Conservation (phyloP, 768 basidiomycete species). For the Tricholomella constricta region DNA sequence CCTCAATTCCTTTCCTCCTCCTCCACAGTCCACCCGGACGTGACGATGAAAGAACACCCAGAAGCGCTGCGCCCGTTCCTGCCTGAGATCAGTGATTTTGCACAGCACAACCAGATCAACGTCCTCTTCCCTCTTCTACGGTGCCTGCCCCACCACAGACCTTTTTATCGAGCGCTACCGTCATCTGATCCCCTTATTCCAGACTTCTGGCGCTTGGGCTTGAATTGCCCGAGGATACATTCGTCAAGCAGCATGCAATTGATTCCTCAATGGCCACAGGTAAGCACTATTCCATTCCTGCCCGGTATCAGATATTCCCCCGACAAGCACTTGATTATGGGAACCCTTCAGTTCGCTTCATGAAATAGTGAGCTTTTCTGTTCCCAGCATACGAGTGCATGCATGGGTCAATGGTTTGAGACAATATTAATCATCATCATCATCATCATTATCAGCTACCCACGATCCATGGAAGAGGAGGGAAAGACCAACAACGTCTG, state of each 20-base stretch:
- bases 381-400: too few relatives aligned
- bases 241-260: constrained; percentile 42
- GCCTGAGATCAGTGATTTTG: constrained; percentile 37
- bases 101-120: constrained; percentile 37
- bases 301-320: neutral
- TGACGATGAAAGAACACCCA: constrained; percentile 36
- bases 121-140: constrained; percentile 38
- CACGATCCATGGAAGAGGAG: constrained; percentile 44
- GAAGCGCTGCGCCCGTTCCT: constrained; percentile 37
- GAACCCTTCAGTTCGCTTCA: constrained; percentile 38
- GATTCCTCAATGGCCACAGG: constrained; percentile 35
- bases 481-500: constrained; percentile 45
- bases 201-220: constrained; percentile 43
- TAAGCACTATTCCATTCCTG: constrained; percentile 12
- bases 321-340: neutral
- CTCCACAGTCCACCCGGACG: constrained; percentile 39
- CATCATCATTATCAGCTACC: constrained; percentile 40
- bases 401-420: too few relatives aligned
- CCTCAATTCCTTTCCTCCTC: too few relatives aligned
- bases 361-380: constrained; percentile 47
- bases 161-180: too few relatives aligned
- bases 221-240: constrained; percentile 47
- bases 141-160: constrained; percentile 20
- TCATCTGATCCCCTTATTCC: too few relatives aligned
- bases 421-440: too few relatives aligned